Conservation (phyloP, 1,139 yeast species). For the Magnusiomyces paraingens region DNA sequence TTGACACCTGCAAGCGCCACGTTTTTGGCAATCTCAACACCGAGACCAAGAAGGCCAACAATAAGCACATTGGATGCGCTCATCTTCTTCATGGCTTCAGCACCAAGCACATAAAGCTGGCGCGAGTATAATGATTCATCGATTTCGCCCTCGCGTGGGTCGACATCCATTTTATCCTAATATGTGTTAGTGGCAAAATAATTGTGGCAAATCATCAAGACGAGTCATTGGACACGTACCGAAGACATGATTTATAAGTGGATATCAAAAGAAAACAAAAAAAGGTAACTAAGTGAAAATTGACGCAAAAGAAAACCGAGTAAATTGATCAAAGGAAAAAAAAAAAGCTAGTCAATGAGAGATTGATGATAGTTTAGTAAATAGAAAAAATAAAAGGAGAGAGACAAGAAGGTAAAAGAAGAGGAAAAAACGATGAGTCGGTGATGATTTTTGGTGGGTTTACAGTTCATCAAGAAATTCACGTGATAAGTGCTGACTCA, state of each 20-base stretch:
- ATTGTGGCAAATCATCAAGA: not conserved
- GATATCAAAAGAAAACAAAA: not conserved
- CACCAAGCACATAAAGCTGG: constrained; percentile 65
- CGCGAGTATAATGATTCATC: constrained; percentile 18
- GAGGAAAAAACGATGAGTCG: not conserved
- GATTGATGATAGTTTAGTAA: not conserved
- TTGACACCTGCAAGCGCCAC: constrained; percentile 97
- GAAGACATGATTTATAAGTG: not conserved
- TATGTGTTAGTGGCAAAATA: not conserved
- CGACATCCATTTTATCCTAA: constrained; percentile 16
- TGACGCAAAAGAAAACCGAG: too few species aligned
- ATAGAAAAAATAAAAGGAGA: not conserved
- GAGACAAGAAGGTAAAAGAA: not conserved
- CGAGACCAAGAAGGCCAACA: constrained; percentile 85
- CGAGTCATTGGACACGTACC: not conserved
- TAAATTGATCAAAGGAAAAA: not conserved
- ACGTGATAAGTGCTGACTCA: too few species aligned
- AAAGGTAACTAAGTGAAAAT: not conserved
- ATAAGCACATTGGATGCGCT: constrained; percentile 84
- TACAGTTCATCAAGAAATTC: not conserved
- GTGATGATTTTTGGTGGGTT: not conserved
- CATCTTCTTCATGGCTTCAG: constrained; percentile 97
- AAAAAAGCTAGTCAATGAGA: not conserved
- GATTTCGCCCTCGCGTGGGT: constrained; percentile 16
- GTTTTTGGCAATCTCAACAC: constrained; percentile 93